Evolutionary conservation across 2,329 filamentous ascomycete genomes (phyloP), one percentile per base, ranked within the genome.

Genomic region (Sodiomyces alkalinus): DNA sequence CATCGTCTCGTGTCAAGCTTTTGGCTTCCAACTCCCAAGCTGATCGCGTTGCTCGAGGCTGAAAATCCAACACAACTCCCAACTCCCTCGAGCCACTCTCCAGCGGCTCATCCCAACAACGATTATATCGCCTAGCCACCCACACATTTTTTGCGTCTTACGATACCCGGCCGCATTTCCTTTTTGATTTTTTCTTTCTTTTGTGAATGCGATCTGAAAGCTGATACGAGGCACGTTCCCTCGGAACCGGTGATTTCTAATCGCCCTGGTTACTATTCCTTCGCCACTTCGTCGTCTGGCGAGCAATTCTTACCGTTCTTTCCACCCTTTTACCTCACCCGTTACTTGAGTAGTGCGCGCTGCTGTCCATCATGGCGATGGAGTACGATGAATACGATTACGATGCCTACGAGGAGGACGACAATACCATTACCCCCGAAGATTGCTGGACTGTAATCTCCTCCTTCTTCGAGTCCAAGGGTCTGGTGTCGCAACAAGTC

Each of bases 381-480:
- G 62, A 65, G 34, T 68, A 71, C 52, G 65, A 68, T 31, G 60
- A 65, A 27, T 66, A 58, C 51, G 68, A 74, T 37, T 81, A 83
- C 48, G 76, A 77, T 35, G 70, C 74, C 38, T 79, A 78, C 43
- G 72, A 68, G 33, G 74, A 79, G 36, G 74, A 71, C 19, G 70
- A 75, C 36, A 59, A 66, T 34, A 63, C 63, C 42, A 93, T 96
- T 58, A 93, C 86, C 16, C 82, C 86, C 35, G 90, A 96, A 61
- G 92, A 98, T 58, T 94, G 85, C 63, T 98, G 92, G 90, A 80
- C 80, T 39, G 87, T 96, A 47, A 96, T 98, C 51, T 85, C 81
- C 32, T 80, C 90, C 7, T 96, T 94, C 63, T 98, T 98, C 59
- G 83, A 94, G 43, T 71, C 75, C 37, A 98, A 96, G 58, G 87